Base-by-base conservation (phyloP, 2,329 filamentous ascomycete genomes). In the Alternaria solani region DNA sequence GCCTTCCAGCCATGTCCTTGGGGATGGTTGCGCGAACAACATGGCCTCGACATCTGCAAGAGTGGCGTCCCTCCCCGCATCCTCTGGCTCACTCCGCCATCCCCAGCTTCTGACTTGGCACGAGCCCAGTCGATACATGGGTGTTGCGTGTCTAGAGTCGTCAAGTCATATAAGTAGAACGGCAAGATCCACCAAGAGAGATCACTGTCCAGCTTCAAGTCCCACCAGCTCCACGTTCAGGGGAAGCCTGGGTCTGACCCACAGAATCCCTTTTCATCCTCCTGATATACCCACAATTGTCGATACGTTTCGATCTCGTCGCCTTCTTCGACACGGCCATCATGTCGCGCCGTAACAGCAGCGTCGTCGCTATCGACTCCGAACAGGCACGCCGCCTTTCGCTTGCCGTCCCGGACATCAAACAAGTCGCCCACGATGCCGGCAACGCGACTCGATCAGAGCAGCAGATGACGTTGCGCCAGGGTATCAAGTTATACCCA, bases 401-500 rank as follows among this genome's bases (percentile, higher is more conserved):
- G 7, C 16, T 72, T 47, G 65, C 66, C 44, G 71, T 75, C 58
- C 64, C 67, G 9, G 72, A 76, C 59, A 63, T 74, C 56, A 65
- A 62, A 38, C 59, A 72, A 36, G 68, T 76, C 54, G 66, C 69
- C 47, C 56, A 67, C 28, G 72, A 74, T 66, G 75, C 75, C 60
- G 69, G 70, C 63, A 74, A 69, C 62, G 78, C 76, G 26, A 81
- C 82, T 18, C 76, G 80, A 34, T 77, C 81, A 34, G 81, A 81
- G 62, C 81, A 82, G 56, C 79, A 80, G 38, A 81, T 84, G 81
- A 80, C 79, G 16, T 81, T 96, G 62, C 72, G 85, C 71, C 87
- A 96, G 81, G 92, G 91, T 63, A 84, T 96, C 75, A 87, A 82
- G 69, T 84, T 94, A 18, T 97, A 97, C 75, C 93, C 92, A 63